A percentile compares a stretch with the other conserved stretches of the same genome.
Conservation (phyloP, 2,329 filamentous ascomycete genomes). For the Colletotrichum tropicale region DNA sequence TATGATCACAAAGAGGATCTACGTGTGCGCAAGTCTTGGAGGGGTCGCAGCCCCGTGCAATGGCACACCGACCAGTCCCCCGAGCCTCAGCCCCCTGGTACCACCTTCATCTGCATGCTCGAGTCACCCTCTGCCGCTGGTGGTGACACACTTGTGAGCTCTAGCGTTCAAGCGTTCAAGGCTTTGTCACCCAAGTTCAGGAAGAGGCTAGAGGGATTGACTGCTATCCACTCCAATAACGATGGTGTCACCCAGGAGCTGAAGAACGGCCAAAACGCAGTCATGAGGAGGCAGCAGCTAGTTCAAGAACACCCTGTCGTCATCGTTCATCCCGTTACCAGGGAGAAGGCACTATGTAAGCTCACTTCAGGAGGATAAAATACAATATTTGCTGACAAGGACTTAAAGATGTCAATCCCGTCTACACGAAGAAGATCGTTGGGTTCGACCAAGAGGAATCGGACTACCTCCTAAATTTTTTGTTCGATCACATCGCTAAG, state of each 20-base stretch:
- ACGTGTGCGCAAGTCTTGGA: constrained; percentile 23
- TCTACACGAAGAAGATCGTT: constrained; percentile 66
- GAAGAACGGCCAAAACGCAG: constrained; percentile 49
- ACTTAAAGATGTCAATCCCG: constrained; percentile 66
- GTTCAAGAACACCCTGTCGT: neutral
- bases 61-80: constrained; percentile 29
- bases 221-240: constrained; percentile 67
- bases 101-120: constrained; percentile 29
- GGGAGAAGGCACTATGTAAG: neutral
- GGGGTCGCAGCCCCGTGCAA: constrained; percentile 24
- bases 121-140: constrained; percentile 27
- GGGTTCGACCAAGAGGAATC: constrained; percentile 74
- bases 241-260: constrained; percentile 45
- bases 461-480: constrained; percentile 68
- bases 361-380: neutral
- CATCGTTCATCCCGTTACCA: neutral
- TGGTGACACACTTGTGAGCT: constrained; percentile 25
- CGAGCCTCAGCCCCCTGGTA: constrained; percentile 25
- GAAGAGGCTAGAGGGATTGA: constrained; percentile 68
- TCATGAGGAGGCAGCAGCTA: neutral
- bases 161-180: constrained; percentile 32
- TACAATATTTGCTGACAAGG: neutral
- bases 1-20: constrained; percentile 26
- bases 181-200: constrained; percentile 68
- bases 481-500: constrained; percentile 69